A percentile compares a stretch with the other conserved stretches of the same genome.
phyloP scores from a whole-genome alignment of 495 filamentous ascomycete species.

The Antarctomyces pellizariae region DNA sequence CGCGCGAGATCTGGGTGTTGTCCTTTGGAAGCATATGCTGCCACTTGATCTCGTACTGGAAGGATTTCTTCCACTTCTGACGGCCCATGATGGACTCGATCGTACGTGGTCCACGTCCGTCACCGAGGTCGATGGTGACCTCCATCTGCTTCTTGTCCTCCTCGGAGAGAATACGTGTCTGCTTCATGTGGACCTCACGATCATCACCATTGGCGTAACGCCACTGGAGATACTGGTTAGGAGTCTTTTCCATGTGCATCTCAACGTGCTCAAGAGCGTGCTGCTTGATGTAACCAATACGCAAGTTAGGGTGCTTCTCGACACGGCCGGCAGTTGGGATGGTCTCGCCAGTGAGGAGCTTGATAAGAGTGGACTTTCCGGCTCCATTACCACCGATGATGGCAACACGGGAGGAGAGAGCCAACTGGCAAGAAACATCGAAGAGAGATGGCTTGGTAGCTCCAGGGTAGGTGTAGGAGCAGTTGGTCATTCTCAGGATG shows the following conservation, averaged over 20 bases:
- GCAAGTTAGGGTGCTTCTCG: slow-evolving; percentile 95
- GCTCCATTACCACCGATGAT: slow-evolving; percentile 97
- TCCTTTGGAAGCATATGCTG: slow-evolving; percentile 62
- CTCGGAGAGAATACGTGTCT: slow-evolving; percentile 71
- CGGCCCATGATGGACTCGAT: slow-evolving; percentile 83
- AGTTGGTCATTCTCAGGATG: slow-evolving; percentile 86
- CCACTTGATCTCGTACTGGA: slow-evolving; percentile 99
- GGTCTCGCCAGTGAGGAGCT: slow-evolving; percentile 86
- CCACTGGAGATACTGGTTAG: slow-evolving; percentile 97
- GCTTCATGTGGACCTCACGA: slow-evolving; percentile 90
- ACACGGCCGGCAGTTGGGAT: slow-evolving; percentile 74
- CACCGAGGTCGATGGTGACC: slow-evolving; percentile 58
- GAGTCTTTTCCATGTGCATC: slow-evolving; percentile 98
- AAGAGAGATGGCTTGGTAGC: slow-evolving; percentile 65
- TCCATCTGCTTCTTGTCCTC: slow-evolving; percentile 80
- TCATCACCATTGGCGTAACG: slow-evolving; percentile 93
- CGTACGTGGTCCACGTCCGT: slow-evolving; percentile 53
- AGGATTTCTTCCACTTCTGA: slow-evolving; percentile 97
- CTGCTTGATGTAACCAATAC: slow-evolving; percentile 99
- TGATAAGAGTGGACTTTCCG: slow-evolving; percentile 95
- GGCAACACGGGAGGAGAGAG: slow-evolving; percentile 77
- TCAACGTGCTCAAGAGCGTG: slow-evolving; percentile 97
- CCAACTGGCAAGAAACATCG: slow-evolving; percentile 66
- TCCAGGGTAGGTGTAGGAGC: slow-evolving; percentile 74
- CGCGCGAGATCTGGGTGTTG: slow-evolving; percentile 81